Percentiles rank a stretch among this genome's conserved stretches.
Conservation (phyloP, 495 filamentous ascomycete genomes). For the Podospora australis region DNA sequence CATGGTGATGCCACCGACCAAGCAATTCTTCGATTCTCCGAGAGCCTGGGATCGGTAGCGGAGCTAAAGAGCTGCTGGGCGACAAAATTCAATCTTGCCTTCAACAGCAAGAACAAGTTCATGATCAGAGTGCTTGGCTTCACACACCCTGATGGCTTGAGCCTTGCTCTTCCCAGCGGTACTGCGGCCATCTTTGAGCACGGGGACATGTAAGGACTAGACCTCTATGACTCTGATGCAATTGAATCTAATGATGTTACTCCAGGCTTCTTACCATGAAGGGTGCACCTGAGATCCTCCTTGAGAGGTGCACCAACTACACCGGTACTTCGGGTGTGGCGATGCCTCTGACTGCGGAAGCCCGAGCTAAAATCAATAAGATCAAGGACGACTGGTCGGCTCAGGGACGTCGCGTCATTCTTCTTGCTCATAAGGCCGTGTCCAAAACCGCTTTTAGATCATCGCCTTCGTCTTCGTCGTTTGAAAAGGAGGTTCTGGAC, state of each 20-base stretch:
- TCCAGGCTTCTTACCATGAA: conserved; percentile 54
- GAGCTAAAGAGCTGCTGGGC: conserved; percentile 47
- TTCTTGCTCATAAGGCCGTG: conserved; percentile 55
- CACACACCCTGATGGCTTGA: conserved; percentile 31
- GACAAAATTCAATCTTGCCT: conserved; percentile 58
- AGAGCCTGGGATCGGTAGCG: conserved; percentile 46
- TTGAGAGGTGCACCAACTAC: conserved; percentile 48
- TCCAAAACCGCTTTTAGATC: conserved; percentile 27
- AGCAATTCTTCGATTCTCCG: conserved; percentile 61
- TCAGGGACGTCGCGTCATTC: conserved; percentile 58
- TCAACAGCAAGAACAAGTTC: conserved; percentile 77
- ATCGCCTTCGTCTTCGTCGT: conserved; percentile 35
- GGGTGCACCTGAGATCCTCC: conserved; percentile 58
- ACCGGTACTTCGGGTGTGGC: conserved; percentile 42
- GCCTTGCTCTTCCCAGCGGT: conserved; percentile 25
- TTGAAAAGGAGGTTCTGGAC: conserved; percentile 45
- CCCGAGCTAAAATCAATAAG: conserved; percentile 37
- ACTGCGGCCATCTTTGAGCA: conserved; percentile 34
- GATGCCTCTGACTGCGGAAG: conserved; percentile 32
- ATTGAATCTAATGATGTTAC: background rate
- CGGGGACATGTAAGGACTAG: conserved; percentile 33
- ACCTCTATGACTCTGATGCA: background rate
- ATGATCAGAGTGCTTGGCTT: conserved; percentile 50
- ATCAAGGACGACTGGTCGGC: conserved; percentile 57
- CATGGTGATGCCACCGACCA: conserved; percentile 70